These are phyloP conservation scores for Flaveria robusta DNA, from an alignment of 129 eudicot genomes.

Conservation along the genomic window DNA sequence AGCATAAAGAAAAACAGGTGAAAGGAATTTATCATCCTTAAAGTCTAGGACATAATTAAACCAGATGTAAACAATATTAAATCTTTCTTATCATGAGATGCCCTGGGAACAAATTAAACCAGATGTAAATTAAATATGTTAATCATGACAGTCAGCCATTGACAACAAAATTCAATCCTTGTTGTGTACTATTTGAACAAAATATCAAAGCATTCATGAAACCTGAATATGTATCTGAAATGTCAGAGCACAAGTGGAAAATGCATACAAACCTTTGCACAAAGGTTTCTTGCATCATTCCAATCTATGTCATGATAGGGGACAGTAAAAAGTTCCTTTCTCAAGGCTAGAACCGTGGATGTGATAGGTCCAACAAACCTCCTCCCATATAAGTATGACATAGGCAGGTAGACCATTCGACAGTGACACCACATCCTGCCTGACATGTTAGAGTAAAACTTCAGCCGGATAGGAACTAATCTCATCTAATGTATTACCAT, in stretches of 20 bases:
- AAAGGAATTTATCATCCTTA: constrained; percentile 4
- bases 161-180: background rate
- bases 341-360: constrained; percentile 67
- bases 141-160: constrained; percentile 13
- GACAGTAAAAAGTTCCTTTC: constrained; percentile 72
- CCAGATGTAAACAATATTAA: constrained; percentile 13
- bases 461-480: constrained; percentile 17
- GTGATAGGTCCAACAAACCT: constrained; percentile 93
- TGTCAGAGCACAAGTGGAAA: background rate
- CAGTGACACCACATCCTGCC: constrained; percentile 99
- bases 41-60: constrained; percentile 9
- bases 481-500: background rate
- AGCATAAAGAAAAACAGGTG: background rate
- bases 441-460: constrained; percentile 35
- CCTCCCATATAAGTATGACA: constrained; percentile 93
- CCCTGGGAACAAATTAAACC: constrained; percentile 12
- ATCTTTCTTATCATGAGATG: constrained; percentile 16
- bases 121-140: constrained; percentile 15
- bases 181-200: constrained; percentile 12
- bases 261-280: constrained; percentile 74
- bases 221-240: constrained; percentile 25
- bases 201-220: constrained; percentile 20
- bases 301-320: constrained; percentile 93
- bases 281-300: constrained; percentile 81
- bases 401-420: constrained; percentile 95